A percentile compares a stretch with the other conserved stretches of the same genome.
These are phyloP conservation scores for Fagus sylvatica DNA, from an alignment of 306 rosid species.

Conservation along the genomic window DNA sequence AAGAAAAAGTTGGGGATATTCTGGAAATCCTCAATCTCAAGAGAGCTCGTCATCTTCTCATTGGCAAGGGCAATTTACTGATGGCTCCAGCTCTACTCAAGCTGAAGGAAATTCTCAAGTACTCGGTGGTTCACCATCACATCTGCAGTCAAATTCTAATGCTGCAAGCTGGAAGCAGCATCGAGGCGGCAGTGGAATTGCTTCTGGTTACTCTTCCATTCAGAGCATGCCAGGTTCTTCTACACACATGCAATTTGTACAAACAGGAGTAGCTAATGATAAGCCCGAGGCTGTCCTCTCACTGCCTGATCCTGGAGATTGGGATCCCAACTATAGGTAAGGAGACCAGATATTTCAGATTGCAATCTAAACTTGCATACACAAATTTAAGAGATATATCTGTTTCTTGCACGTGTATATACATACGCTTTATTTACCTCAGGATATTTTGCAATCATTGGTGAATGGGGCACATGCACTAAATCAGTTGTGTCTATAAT, in stretches of 20 bases:
- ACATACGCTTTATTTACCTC: slow-evolving; percentile 2
- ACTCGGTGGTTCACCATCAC: slow-evolving; percentile 67
- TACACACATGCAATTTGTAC: slow-evolving; percentile 44
- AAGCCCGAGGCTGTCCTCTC: slow-evolving; percentile 54
- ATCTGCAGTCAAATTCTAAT: slow-evolving; percentile 58
- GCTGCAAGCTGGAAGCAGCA: slow-evolving; percentile 76
- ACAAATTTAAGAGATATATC: background rate
- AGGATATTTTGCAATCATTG: slow-evolving; percentile 3
- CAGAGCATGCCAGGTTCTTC: slow-evolving; percentile 54
- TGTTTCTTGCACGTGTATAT: background rate
- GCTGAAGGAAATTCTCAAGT: slow-evolving; percentile 68
- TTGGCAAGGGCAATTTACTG: slow-evolving; percentile 73
- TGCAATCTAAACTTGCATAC: slow-evolving; percentile 6
- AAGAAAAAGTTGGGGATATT: slow-evolving; percentile 81
- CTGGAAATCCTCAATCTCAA: slow-evolving; percentile 77
- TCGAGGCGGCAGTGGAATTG: slow-evolving; percentile 55
- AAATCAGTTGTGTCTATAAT: background rate
- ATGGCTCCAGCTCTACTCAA: slow-evolving; percentile 52
- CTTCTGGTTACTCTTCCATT: slow-evolving; percentile 50
- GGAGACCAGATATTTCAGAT: slow-evolving; percentile 17
- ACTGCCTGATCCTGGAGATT: slow-evolving; percentile 94
- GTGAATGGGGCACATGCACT: slow-evolving; percentile 15
- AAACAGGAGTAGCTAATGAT: slow-evolving; percentile 52
- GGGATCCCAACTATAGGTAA: slow-evolving; percentile 99
- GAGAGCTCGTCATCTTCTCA: slow-evolving; percentile 68